Base-by-base conservation (phyloP, 768 basidiomycete species). In the Xerocomellus dryophilus region DNA sequence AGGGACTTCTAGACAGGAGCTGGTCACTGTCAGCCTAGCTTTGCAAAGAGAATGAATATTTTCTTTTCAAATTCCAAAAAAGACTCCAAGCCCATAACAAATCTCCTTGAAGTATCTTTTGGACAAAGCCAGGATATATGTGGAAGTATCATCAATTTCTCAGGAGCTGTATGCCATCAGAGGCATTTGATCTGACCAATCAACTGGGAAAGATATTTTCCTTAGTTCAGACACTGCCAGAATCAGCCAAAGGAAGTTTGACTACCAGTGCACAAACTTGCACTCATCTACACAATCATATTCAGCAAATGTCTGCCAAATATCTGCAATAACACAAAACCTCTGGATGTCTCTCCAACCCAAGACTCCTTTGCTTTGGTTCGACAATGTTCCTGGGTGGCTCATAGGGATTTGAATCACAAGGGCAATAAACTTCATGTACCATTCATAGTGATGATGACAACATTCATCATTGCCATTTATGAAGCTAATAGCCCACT, bases 311-410 rank as follows among this genome's bases (percentile, higher is more conserved):
- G 7, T 10, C n/a, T 39, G 6, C 38, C 38, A 10, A 39, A 18
- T 1, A 15, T 39, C 0, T 18, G n/a, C n/a, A n/a, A 18, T 6
- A 15, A 18, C 3, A 17, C 7, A 0, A 9, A 39, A 9, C 38
- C n/a, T 3, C 1, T 2, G 1, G 4, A 7, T 8, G 7, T 39
- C 8, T 3, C 15, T 9, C 3, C n/a, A 4, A 4, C 8, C 1
- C n/a, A 7, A 9, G 38, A 39, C 8, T 18, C 18, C 7, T 20
- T 18, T 1, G 1, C 7, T 1, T 3, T 18, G 5, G 18, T 39
- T 10, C 18, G 18, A 0, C n/a, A 39, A 9, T 18, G 8, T 3
- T 1, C n/a, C 8, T 39, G 23, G 23, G 23, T 23, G 3, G 5
- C 23, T 23, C 23, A 23, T 5, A 23, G 5, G 5, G 23, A 23